Base-by-base conservation (phyloP, 306 rosid species). In the Crotalaria pallida region DNA sequence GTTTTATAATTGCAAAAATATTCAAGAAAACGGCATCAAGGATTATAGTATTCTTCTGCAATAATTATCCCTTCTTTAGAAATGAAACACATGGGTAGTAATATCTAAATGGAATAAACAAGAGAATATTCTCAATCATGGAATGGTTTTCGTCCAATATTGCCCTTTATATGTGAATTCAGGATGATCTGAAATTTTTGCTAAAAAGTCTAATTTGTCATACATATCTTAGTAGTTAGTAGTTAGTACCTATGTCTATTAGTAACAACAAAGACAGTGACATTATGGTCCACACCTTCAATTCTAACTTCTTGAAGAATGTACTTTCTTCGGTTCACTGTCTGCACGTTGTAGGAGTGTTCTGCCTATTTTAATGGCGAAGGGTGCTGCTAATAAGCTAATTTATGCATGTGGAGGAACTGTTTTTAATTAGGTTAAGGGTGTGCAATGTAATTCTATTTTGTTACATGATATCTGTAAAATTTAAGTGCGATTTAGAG, bases 1-100 rank as follows among this genome's bases (percentile, higher is more conserved):
- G 17, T 16, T 72, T 48, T n/a, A 73, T 70, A 68, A 38, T 31
- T 73, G 52, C 38, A 47, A 19, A 60, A 57, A 21, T 56, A 51
- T 58, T 18, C 60, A 74, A 74, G 52, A 58, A 58, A 36, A 49
- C 1, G 31, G 50, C 38, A 43, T 43, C n/a, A 50, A 33, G 48
- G 26, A 2, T 17, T 52, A 40, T 52, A 7, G 22, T 18, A 21
- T 69, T 38, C 33, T 75, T 67, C 48, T 11, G 33, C 18, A 49
- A 33, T 16, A 27, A 41, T 51, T 51, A 23, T 62, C 19, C 41
- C 72, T 59, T 40, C 26, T 23, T 56, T 56, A 19, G 17, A 40
- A 69, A 67, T 10, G 8, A 79, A 62, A 63, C 24, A 69, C 4
- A 41, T 41, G 50, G 48, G 31, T 22, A 12, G 4, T 33, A 23